phyloP scores from a whole-genome alignment of 208 protist genomes.

The Plasmodiophora brassicae region DNA sequence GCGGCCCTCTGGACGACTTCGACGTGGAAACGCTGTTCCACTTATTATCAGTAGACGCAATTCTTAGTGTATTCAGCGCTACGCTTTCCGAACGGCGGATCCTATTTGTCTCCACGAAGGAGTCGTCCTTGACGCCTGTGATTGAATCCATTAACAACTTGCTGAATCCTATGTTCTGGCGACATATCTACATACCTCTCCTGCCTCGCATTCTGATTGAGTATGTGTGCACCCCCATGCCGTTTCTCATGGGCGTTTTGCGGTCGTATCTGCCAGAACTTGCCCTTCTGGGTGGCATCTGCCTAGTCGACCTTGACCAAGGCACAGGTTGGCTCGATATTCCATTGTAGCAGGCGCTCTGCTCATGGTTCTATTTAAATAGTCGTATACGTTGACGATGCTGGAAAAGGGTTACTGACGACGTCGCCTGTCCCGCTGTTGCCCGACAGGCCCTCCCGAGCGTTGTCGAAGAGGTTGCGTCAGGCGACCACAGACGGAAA shows the following conservation, averaged over 20 bases:
- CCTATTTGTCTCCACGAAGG: slow-evolving; percentile 16
- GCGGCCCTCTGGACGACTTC: neutral
- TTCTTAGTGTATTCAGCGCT: slow-evolving; percentile 43
- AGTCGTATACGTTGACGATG: neutral
- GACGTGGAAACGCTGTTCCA: slow-evolving; percentile 42
- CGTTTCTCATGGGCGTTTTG: slow-evolving; percentile 56
- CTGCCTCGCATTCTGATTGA: slow-evolving; percentile 52
- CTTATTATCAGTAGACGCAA: slow-evolving; percentile 15
- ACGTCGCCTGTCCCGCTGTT: neutral
- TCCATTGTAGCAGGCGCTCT: neutral
- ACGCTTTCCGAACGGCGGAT: slow-evolving; percentile 47
- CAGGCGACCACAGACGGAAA: neutral
- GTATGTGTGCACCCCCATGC: slow-evolving; percentile 57
- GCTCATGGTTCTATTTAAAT: neutral
- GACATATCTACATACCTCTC: slow-evolving; percentile 61
- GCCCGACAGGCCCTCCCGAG: neutral
- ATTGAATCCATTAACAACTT: slow-evolving; percentile 37
- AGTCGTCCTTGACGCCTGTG: slow-evolving; percentile 36
- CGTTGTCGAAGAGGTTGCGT: neutral
- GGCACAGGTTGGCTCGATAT: neutral
- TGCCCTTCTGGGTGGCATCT: slow-evolving; percentile 38
- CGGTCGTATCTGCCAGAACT: slow-evolving; percentile 12
- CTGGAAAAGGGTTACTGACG: neutral
- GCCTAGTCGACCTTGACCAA: slow-evolving; percentile 43
- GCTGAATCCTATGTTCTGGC: slow-evolving; percentile 57